Evolutionary conservation across 1,284 basidiomycete species (phyloP).

Genomic region (Coniferiporia weirii): DNA sequence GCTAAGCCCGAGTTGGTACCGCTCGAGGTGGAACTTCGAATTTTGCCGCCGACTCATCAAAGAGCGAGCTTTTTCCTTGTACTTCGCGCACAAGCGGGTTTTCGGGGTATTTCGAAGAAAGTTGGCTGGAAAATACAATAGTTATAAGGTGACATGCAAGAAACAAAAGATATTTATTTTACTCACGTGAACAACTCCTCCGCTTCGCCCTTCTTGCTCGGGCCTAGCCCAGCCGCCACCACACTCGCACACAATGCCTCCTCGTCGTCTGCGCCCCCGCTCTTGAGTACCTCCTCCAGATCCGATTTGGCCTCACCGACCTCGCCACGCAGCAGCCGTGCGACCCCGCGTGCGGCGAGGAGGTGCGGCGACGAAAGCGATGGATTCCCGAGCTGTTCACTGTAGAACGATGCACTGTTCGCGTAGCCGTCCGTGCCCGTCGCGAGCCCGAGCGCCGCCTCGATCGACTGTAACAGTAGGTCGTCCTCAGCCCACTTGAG

Average conservation of each 20-base stretch:
- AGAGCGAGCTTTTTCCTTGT: conserved; percentile 52
- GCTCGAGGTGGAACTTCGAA: conserved; percentile 58
- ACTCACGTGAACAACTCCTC: conserved; percentile 69
- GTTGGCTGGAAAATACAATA: conserved; percentile 38
- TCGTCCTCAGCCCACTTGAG: conserved; percentile 88
- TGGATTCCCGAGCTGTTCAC: conserved; percentile 86
- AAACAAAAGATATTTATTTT: not conserved
- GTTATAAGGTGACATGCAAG: conserved; percentile 8
- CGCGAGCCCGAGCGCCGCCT: conserved; percentile 80
- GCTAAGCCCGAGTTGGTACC: conserved; percentile 28
- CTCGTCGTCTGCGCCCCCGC: conserved; percentile 44
- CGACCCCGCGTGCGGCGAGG: conserved; percentile 79
- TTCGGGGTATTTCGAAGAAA: conserved; percentile 51
- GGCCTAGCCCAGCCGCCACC: conserved; percentile 62
- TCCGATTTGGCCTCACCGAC: conserved; percentile 81
- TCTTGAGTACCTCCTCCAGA: conserved; percentile 69
- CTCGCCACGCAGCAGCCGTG: conserved; percentile 78
- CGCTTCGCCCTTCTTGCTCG: conserved; percentile 51
- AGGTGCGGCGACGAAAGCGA: conserved; percentile 71
- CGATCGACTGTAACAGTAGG: conserved; percentile 82
- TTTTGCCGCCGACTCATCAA: conserved; percentile 68
- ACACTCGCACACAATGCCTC: conserved; percentile 69
- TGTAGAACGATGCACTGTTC: conserved; percentile 80
- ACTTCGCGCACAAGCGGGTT: conserved; percentile 70
- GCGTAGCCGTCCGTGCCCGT: conserved; percentile 72